These are phyloP conservation scores for Hypoxylon lienhwacheense DNA, from an alignment of 495 filamentous ascomycete species.

Conservation along the genomic window DNA sequence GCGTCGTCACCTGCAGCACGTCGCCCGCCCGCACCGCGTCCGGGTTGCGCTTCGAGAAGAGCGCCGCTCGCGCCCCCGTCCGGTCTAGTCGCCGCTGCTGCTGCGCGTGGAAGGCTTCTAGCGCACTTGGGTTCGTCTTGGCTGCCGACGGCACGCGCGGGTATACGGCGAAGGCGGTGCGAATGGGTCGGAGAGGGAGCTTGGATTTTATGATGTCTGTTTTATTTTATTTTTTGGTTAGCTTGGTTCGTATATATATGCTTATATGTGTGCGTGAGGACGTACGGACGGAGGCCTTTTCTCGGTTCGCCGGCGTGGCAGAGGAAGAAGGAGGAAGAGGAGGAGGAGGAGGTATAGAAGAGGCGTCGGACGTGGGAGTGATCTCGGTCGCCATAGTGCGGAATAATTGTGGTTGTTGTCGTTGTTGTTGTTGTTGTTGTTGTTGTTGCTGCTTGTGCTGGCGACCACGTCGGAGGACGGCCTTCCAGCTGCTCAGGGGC, in stretches of 20 bases:
- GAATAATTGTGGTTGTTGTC: slow-evolving; percentile 31
- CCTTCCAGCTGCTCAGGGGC: slow-evolving; percentile 70
- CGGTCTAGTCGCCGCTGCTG: slow-evolving; percentile 80
- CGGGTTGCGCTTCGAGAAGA: slow-evolving; percentile 75
- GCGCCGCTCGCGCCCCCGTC: slow-evolving; percentile 72
- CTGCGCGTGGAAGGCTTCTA: slow-evolving; percentile 56
- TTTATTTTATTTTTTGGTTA: background rate
- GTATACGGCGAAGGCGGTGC: slow-evolving; percentile 52
- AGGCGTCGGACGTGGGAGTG: slow-evolving; percentile 15
- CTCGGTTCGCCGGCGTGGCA: background rate
- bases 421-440: slow-evolving; percentile 43
- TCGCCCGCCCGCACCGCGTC: slow-evolving; percentile 80
- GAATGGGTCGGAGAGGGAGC: slow-evolving; percentile 31
- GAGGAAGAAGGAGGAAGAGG: slow-evolving; percentile 4
- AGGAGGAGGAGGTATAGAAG: slow-evolving; percentile 16
- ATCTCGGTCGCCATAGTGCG: slow-evolving; percentile 44
- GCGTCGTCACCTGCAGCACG: slow-evolving; percentile 83
- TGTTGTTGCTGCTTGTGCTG: slow-evolving; percentile 43
- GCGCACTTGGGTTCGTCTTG: slow-evolving; percentile 13
- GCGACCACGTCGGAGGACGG: slow-evolving; percentile 52
- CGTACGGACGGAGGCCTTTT: slow-evolving; percentile 14
- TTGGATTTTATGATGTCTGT: slow-evolving; percentile 32
- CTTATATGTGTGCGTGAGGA: background rate
- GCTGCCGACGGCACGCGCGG: slow-evolving; percentile 54
- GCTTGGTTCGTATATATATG: background rate